phyloP scores from a whole-genome alignment of 2,329 filamentous ascomycete species.

The Venturia nashicola region DNA sequence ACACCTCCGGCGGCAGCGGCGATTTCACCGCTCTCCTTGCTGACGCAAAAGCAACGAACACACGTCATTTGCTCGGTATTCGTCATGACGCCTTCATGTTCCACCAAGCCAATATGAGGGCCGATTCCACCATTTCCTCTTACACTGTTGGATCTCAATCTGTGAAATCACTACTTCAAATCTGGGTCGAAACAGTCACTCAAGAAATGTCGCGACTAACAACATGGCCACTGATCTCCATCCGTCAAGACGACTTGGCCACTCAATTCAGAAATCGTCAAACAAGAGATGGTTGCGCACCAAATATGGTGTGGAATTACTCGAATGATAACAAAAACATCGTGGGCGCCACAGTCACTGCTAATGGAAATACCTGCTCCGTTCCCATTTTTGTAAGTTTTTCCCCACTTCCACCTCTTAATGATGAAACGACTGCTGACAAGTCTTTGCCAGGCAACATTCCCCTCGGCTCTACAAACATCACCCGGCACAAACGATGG shows the following conservation, averaged over 20 bases:
- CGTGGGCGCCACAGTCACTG: neutral
- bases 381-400: constrained; percentile 26
- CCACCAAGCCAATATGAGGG: constrained; percentile 7
- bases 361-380: constrained; percentile 2
- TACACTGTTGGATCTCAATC: neutral
- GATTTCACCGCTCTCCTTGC: neutral
- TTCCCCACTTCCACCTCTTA: constrained; percentile 17
- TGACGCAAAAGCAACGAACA: neutral
- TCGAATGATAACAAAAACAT: constrained; percentile 8
- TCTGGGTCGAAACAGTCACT: constrained; percentile 6
- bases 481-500: neutral
- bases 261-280: neutral
- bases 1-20: constrained; percentile 3
- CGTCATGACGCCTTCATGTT: constrained; percentile 8
- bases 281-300: constrained; percentile 29
- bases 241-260: constrained; percentile 7
- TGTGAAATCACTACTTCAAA: constrained; percentile 6
- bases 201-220: constrained; percentile 5
- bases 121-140: constrained; percentile 12
- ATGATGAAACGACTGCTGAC: constrained; percentile 19
- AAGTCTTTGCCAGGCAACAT: neutral
- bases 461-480: constrained; percentile 16
- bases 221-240: neutral
- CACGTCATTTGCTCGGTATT: constrained; percentile 1
- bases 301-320: constrained; percentile 35